phyloP scores from a whole-genome alignment of 2,329 filamentous ascomycete genomes.

The Coccinonectria pachysandricola region DNA sequence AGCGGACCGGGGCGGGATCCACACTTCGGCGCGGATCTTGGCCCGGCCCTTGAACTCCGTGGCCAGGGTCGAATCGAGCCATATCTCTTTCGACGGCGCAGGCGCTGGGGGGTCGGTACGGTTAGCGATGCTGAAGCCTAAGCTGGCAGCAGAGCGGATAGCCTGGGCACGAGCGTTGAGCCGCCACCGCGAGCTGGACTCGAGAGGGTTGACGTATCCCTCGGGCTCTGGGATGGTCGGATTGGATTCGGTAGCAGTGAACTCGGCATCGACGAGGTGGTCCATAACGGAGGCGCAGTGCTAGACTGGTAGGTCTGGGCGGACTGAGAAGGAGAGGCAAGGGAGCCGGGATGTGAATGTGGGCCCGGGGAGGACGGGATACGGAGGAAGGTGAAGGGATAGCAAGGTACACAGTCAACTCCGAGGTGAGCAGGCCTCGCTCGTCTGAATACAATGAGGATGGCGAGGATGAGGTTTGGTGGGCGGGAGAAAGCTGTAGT shows the following conservation, averaged over 20 bases:
- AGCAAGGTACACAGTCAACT: no score
- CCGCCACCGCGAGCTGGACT: constrained; percentile 33
- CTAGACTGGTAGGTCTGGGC: no score
- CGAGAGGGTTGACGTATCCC: constrained; percentile 35
- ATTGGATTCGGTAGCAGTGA: constrained; percentile 18
- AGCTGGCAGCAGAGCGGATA: constrained; percentile 32
- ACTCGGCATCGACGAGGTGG: constrained; percentile 21
- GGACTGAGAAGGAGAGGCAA: no score
- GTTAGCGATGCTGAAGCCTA: constrained; percentile 34
- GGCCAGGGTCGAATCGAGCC: constrained; percentile 31
- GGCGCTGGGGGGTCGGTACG: constrained; percentile 30
- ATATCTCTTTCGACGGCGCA: constrained; percentile 28
- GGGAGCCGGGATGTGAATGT: no score
- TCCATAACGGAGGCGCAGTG: no score
- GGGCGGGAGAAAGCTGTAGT: no score
- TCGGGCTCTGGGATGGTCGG: constrained; percentile 22
- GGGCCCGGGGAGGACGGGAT: no score
- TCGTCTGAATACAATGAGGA: no score
- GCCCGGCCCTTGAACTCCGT: constrained; percentile 24
- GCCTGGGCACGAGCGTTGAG: constrained; percentile 32
- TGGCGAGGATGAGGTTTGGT: no score
- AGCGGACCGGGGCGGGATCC: constrained; percentile 26
- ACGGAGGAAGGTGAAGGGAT: no score
- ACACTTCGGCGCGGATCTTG: constrained; percentile 38
- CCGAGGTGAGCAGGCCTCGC: no score